Evolutionary conservation across 2,329 filamentous ascomycete species (phyloP), one percentile per base, ranked within the genome.

Genomic region (Trichoderma semiorbis): DNA sequence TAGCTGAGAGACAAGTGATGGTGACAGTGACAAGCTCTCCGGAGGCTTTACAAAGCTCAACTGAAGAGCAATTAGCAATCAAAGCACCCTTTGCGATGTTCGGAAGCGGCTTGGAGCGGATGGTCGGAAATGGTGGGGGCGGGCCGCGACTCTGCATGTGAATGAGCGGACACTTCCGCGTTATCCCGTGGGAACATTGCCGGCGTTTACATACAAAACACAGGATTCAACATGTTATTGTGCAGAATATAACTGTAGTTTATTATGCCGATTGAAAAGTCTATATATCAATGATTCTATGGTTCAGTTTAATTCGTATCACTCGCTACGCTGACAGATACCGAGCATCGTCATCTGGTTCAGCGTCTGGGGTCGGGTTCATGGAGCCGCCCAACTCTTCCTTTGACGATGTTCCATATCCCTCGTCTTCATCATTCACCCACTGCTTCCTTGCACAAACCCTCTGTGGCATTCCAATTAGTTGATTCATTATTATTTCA

Each of bases 121-220:
- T 69, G 32, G 28, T 26, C 66, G 66, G 66, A 61, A 60, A n/a
- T 61, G 66, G 66, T 53, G 67, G 67, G 67, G 67, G 66, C 66
- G 66, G 66, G 57, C 57, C 67, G 39, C 43, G 30, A 12, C 24
- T 53, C 57, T 62, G 16, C 58, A 61, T 50, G 43, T 50, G 16
- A 34, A 32, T 12, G 16, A 34, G 16, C 47, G 63, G 47, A 34
- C 12, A 18, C 30, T 66, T 66, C 47, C 63, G 63, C 32, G 24
- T 26, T 21, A 14, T 66, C 30, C 10, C 16, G 18, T 21, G 11
- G 39, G 10, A 14, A 7, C 24, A 24, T 12, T 24, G 43, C 43
- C 43, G 43, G 43, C 43, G 43, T 7, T 47, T 47, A 12, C 43
- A 21, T 50, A 43, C 39, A 43, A 21, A 50, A 21, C 18, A 50